phyloP scores from a whole-genome alignment of 164 flowering plant species.

The Cinnamomum micranthum region DNA sequence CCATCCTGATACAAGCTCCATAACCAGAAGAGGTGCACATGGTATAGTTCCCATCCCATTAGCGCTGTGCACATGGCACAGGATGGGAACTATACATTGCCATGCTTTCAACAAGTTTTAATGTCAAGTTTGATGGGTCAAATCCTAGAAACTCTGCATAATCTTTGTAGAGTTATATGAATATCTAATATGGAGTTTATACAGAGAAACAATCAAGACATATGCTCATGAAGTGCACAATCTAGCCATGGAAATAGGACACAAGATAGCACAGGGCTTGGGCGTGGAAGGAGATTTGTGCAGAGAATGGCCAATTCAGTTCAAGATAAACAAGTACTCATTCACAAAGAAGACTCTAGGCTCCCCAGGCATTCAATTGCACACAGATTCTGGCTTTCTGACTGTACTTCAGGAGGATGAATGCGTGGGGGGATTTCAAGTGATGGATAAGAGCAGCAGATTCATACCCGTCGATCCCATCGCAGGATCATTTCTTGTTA shows the following conservation, averaged over 20 bases:
- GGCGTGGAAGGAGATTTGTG: conserved; percentile 32
- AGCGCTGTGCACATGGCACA: too few relatives aligned
- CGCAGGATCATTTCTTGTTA: conserved; percentile 57
- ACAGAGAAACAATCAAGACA: conserved; percentile 42
- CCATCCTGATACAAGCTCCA: too few relatives aligned
- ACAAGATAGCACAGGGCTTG: conserved; percentile 42
- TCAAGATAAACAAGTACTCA: conserved; percentile 76
- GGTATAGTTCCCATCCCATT: too few relatives aligned
- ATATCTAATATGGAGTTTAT: not conserved
- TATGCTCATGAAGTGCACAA: conserved; percentile 51
- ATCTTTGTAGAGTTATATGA: not conserved
- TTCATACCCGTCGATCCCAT: conserved; percentile 51
- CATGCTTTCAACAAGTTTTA: not conserved
- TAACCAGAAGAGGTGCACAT: too few relatives aligned
- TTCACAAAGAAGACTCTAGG: conserved; percentile 54
- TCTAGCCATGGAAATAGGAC: conserved; percentile 35
- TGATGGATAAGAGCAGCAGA: conserved; percentile 42
- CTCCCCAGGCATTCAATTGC: conserved; percentile 47
- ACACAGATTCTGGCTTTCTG: conserved; percentile 80
- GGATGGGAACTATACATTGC: too few relatives aligned
- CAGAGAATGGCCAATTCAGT: conserved; percentile 66
- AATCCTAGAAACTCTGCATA: not conserved
- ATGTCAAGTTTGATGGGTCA: not conserved
- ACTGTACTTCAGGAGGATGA: conserved; percentile 81
- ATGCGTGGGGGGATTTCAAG: conserved; percentile 67